Evolutionary conservation across 345 rosid genomes (phyloP), one percentile per base, ranked within the genome.

Genomic region (Salix purpurea): DNA sequence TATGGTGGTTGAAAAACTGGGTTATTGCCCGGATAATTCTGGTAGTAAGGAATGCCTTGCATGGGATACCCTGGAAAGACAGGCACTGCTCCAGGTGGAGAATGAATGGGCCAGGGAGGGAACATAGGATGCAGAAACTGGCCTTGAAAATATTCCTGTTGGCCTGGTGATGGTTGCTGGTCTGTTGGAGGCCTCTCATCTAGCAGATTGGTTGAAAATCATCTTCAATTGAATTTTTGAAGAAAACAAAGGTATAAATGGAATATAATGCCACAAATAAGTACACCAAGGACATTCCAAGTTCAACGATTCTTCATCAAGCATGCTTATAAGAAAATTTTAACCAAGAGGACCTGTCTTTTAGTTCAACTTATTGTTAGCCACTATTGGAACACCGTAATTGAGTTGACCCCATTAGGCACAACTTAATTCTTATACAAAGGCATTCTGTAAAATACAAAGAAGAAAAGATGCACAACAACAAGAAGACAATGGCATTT

Each of bases 91-190:
- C 98, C 99, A 0, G 98, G 91, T 50, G 94, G 96, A 64, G 99
- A 91, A 79, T 93, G 97, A 69, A 93, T 84, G 74, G 93, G 92
- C 99, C 98, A 93, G 6, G 90, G 88, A 71, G 98, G 87, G 76
- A 87, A 92, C 89, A 96, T 79, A 39, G 87, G 89, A 74, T 86
- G 89, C 7, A 90, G 96, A 87, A 85, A 89, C 77, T 90, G 98
- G 65, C 90, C 92, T 79, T 87, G 94, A 79, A 84, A 83, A 83
- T 89, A 84, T 76, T 90, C 97, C 73, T 81, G 90, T 65, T 78
- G 80, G 23, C 80, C 89, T 2, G 87, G 84, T 70, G 84, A 85
- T 69, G 73, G 74, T 79, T 84, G 90, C 67, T 83, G 92, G 86
- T 90, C 86, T 58, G 72, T 50, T 24, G 90, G 78, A 76, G 87